Percentiles rank a stretch among this genome's conserved stretches.
Conservation (phyloP, 139 green algal genomes). For the Chlamydomonas schloesseri region DNA sequence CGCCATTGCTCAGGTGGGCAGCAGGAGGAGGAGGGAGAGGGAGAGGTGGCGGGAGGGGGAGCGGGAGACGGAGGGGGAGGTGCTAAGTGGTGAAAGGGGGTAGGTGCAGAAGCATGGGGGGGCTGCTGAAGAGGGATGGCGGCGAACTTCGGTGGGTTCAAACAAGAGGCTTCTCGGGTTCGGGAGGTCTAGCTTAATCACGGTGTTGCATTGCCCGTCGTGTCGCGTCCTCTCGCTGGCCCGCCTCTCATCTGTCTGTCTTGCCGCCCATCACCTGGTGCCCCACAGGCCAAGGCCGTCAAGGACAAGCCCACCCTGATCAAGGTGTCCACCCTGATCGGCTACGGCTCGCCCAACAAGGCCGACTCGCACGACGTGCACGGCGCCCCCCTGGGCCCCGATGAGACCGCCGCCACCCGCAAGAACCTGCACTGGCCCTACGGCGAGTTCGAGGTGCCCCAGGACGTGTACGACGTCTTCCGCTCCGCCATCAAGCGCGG, state of each 20-base stretch:
- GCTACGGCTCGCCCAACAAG: conserved; percentile 99
- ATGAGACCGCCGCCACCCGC: conserved; percentile 95
- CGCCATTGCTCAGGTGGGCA: conserved; percentile 74
- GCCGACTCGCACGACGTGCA: conserved; percentile 97
- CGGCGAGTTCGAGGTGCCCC: conserved; percentile 93
- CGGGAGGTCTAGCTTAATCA: too few relatives aligned
- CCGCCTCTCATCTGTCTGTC: too few relatives aligned
- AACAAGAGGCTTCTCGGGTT: too few relatives aligned
- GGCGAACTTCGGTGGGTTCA: too few relatives aligned
- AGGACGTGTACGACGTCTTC: conserved; percentile 80
- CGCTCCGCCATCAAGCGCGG: conserved; percentile 63
- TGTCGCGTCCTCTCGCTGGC: too few relatives aligned
- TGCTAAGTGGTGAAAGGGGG: too few relatives aligned
- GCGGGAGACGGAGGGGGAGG: too few relatives aligned
- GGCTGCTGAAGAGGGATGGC: too few relatives aligned
- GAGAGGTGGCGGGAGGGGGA: too few relatives aligned
- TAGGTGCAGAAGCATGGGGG: too few relatives aligned
- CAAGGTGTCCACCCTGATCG: conserved; percentile 98
- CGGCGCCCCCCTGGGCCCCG: conserved; percentile 93
- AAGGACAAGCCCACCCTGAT: conserved; percentile 98
- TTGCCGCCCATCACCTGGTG: conserved; percentile 27
- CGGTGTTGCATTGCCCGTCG: too few relatives aligned
- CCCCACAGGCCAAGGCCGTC: conserved; percentile 82
- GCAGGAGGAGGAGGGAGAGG: too few relatives aligned
- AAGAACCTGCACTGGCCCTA: conserved; percentile 96